Percentiles rank a stretch among this genome's conserved stretches.
Conservation (phyloP, 2,329 filamentous ascomycete species). For the Pseudogymnoascus verrucosus region DNA sequence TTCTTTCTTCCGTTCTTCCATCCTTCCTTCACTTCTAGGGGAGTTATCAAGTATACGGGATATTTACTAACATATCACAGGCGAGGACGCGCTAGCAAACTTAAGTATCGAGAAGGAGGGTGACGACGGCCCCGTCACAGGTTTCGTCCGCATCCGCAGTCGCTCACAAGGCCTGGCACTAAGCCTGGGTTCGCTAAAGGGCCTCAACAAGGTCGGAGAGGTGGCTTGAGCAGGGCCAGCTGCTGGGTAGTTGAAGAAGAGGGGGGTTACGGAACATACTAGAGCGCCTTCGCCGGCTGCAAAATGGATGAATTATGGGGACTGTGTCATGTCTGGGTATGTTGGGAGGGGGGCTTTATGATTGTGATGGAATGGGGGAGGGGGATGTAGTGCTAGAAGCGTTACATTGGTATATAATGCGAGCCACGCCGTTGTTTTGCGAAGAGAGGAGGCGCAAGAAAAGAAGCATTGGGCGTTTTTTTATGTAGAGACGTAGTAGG, state of each 20-base stretch:
- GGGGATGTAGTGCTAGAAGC: slow-evolving; percentile 7
- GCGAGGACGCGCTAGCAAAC: slow-evolving; percentile 96
- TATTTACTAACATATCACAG: slow-evolving; percentile 40
- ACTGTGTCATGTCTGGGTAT: neutral
- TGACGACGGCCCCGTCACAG: slow-evolving; percentile 88
- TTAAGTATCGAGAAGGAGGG: slow-evolving; percentile 97
- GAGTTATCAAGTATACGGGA: neutral
- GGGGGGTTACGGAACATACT: neutral
- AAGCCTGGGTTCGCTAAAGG: slow-evolving; percentile 89
- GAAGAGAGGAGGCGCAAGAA: slow-evolving; percentile 8
- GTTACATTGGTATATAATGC: slow-evolving; percentile 9
- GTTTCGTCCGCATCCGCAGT: slow-evolving; percentile 96
- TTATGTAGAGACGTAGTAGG: neutral
- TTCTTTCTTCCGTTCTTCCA: neutral
- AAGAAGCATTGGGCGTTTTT: slow-evolving; percentile 9
- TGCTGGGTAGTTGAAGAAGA: neutral
- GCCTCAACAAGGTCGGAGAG: slow-evolving; percentile 68
- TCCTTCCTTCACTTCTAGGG: neutral
- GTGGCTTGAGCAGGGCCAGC: slow-evolving; percentile 19
- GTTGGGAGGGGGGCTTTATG: neutral
- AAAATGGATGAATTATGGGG: slow-evolving; percentile 3
- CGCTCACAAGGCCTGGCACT: slow-evolving; percentile 90
- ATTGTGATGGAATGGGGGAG: neutral
- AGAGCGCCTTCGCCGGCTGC: neutral
- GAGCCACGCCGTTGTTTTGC: slow-evolving; percentile 4